These are phyloP conservation scores for Diddensiella santjacobensis DNA, from an alignment of 805 yeast species.

Conservation along the genomic window DNA sequence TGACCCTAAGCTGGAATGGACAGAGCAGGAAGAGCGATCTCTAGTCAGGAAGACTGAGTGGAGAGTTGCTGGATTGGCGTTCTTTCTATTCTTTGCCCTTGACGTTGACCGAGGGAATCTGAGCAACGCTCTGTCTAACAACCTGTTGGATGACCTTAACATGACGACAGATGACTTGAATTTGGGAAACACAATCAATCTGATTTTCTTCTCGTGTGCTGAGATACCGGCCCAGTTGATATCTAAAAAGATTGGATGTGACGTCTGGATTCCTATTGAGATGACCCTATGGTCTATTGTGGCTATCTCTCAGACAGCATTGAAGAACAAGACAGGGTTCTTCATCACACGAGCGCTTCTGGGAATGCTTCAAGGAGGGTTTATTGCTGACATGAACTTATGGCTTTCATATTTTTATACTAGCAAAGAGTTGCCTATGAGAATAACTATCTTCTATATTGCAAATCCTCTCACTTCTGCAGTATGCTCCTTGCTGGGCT, in stretches of 20 bases:
- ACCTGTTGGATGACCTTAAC: constrained; percentile 46
- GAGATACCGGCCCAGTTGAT: constrained; percentile 66
- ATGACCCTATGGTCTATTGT: constrained; percentile 53
- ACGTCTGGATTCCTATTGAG: constrained; percentile 58
- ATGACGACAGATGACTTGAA: constrained; percentile 56
- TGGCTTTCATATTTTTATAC: constrained; percentile 65
- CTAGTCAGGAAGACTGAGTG: constrained; percentile 50
- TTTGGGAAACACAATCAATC: constrained; percentile 51
- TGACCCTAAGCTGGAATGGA: constrained; percentile 54
- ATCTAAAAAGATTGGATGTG: constrained; percentile 62
- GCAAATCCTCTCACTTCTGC: constrained; percentile 46
- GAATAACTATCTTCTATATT: constrained; percentile 55
- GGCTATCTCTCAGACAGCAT: constrained; percentile 47
- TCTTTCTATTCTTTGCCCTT: constrained; percentile 52
- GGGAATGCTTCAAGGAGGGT: constrained; percentile 60
- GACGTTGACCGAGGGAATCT: constrained; percentile 56
- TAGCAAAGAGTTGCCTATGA: constrained; percentile 49
- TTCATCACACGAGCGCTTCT: constrained; percentile 48
- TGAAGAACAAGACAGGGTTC: constrained; percentile 42
- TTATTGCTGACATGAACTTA: constrained; percentile 54
- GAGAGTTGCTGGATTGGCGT: constrained; percentile 51
- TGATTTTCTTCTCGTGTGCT: constrained; percentile 49
- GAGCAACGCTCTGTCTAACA: constrained; percentile 53
- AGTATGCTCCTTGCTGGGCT: constrained; percentile 43
- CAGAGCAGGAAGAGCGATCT: constrained; percentile 42